phyloP scores from a whole-genome alignment of 805 yeast species.

The Candida peoriensis region DNA sequence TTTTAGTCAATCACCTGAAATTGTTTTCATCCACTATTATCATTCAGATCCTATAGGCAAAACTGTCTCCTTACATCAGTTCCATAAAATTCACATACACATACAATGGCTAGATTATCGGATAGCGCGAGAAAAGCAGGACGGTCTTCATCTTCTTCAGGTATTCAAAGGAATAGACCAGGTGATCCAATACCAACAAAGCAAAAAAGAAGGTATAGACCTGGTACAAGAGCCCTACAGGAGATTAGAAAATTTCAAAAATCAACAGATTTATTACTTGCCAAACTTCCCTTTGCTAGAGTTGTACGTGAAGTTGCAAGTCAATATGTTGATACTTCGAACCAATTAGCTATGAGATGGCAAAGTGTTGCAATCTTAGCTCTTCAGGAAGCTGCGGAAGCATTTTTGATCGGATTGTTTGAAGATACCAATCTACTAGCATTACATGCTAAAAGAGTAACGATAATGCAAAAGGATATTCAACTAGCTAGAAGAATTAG shows the following conservation, averaged over 20 bases:
- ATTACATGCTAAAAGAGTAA: constrained; percentile 76
- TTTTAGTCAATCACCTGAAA: too few species aligned
- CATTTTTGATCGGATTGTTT: constrained; percentile 63
- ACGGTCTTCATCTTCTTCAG: too few species aligned
- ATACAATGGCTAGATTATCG: constrained; percentile 3
- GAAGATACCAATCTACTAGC: constrained; percentile 80
- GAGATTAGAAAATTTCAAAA: constrained; percentile 68
- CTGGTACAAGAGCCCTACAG: constrained; percentile 61
- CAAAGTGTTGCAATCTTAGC: constrained; percentile 75
- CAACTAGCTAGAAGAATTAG: constrained; percentile 75
- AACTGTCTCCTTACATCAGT: too few species aligned
- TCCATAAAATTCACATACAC: too few species aligned
- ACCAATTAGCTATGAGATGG: constrained; percentile 67
- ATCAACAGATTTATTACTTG: constrained; percentile 58
- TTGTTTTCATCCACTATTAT: too few species aligned
- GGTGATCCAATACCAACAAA: constrained; percentile 43
- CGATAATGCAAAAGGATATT: constrained; percentile 79
- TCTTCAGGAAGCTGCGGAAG: constrained; percentile 78
- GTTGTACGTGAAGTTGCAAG: constrained; percentile 71
- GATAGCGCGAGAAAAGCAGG: background rate
- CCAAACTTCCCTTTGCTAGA: constrained; percentile 75
- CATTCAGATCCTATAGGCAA: too few species aligned
- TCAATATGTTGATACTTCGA: constrained; percentile 41
- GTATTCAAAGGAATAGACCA: constrained; percentile 38
- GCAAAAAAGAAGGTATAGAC: constrained; percentile 43